Evolutionary conservation across 768 basidiomycete species (phyloP).

Genomic region (Lentinus tigrinus): DNA sequence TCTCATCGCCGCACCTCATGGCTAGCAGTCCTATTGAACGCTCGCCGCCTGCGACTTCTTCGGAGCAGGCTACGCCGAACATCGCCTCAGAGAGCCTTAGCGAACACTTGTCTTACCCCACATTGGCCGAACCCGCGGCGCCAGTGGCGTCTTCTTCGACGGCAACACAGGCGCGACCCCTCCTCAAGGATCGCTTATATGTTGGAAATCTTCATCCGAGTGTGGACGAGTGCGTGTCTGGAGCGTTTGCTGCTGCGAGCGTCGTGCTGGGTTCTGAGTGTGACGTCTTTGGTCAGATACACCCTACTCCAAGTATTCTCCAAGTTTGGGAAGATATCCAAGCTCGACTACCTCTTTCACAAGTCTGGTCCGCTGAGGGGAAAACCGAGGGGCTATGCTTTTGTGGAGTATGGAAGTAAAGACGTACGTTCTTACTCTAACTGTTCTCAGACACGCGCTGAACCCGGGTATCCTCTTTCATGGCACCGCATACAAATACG

Average conservation of each 20-base stretch:
- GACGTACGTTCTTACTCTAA: slow-evolving; percentile 58
- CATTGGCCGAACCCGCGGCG: slow-evolving; percentile 13
- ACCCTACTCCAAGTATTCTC: slow-evolving; percentile 86
- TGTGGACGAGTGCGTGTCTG: slow-evolving; percentile 75
- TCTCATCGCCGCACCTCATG: slow-evolving; percentile 1
- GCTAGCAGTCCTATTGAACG: neutral
- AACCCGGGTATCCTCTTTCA: slow-evolving; percentile 46
- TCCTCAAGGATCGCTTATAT: slow-evolving; percentile 76
- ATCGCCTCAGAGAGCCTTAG: slow-evolving; percentile 1
- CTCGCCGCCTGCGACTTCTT: neutral
- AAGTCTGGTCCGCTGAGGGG: slow-evolving; percentile 87
- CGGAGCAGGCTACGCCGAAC: neutral
- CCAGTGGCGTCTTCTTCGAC: slow-evolving; percentile 13
- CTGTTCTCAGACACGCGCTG: slow-evolving; percentile 34
- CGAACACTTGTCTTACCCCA: slow-evolving; percentile 29
- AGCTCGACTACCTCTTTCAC: slow-evolving; percentile 94
- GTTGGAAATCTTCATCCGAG: slow-evolving; percentile 86
- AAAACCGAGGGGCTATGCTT: slow-evolving; percentile 94
- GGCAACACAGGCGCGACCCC: slow-evolving; percentile 21
- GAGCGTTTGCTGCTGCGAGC: neutral
- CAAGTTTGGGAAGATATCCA: slow-evolving; percentile 89
- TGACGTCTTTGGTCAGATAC: slow-evolving; percentile 50
- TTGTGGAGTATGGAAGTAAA: slow-evolving; percentile 78
- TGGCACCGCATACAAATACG: slow-evolving; percentile 14
- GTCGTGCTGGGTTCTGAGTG: too few relatives aligned